phyloP scores from a whole-genome alignment of 176 grass and related monocot genomes.

The Oryza rufipogon region DNA sequence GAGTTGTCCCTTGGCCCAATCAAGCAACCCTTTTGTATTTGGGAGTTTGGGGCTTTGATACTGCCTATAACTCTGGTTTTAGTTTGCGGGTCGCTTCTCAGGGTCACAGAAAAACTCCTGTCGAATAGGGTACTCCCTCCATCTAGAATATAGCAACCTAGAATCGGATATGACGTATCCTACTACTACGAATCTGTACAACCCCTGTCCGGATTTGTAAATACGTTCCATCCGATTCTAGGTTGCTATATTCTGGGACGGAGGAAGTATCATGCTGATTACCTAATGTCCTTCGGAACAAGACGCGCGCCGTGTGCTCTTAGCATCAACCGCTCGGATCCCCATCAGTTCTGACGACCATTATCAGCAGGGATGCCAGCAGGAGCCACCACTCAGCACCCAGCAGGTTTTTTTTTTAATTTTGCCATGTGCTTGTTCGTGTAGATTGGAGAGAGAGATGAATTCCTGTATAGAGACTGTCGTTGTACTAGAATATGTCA shows the following conservation, averaged over 20 bases:
- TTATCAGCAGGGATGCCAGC: constrained; percentile 33
- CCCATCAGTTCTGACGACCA: constrained; percentile 41
- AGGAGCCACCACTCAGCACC: not conserved
- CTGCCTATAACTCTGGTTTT: not conserved
- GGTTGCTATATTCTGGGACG: too few species aligned
- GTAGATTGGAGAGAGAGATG: not conserved
- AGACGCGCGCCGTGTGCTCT: not conserved
- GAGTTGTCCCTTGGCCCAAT: not conserved
- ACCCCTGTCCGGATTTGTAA: too few species aligned
- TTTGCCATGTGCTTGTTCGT: not conserved
- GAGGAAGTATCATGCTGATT: too few species aligned
- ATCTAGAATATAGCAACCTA: too few species aligned
- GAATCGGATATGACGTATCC: too few species aligned
- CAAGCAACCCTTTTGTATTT: too few species aligned
- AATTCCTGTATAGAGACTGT: not conserved
- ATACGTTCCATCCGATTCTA: too few species aligned
- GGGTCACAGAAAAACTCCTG: too few species aligned
- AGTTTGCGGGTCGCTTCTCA: not conserved
- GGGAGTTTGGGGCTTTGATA: too few species aligned
- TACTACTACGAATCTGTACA: too few species aligned
- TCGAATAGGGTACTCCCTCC: too few species aligned
- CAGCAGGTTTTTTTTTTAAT: not conserved
- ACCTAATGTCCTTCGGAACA: not conserved
- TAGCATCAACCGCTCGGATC: constrained; percentile 19
- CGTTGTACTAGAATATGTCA: too few species aligned